Evolutionary conservation across 2,329 filamentous ascomycete species (phyloP).

Genomic region (Penicillium paneum): DNA sequence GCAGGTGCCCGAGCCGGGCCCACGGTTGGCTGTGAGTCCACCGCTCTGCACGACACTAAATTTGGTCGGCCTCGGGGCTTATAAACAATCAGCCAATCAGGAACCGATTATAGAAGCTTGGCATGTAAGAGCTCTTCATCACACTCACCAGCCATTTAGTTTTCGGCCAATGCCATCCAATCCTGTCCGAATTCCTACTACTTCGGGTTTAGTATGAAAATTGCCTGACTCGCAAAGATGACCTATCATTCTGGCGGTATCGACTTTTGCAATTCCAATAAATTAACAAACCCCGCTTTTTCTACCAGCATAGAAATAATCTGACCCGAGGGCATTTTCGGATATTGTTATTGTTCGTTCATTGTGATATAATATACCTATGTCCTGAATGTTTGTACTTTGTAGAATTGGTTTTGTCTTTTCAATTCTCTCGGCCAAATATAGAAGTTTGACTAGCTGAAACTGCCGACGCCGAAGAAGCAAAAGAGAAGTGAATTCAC

Average conservation of each 20-base stretch:
- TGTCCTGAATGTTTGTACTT: neutral
- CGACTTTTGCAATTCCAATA: neutral
- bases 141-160: neutral
- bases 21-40: slow-evolving; percentile 6
- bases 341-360: neutral
- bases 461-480: neutral
- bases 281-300: neutral
- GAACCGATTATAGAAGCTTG: slow-evolving; percentile 18
- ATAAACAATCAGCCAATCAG: slow-evolving; percentile 3
- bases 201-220: neutral
- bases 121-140: slow-evolving; percentile 16
- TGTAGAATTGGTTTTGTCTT: neutral
- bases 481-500: neutral
- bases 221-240: neutral
- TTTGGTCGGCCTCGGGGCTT: neutral
- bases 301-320: neutral
- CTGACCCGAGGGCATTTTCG: neutral
- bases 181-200: neutral
- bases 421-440: neutral
- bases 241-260: neutral
- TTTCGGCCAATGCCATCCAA: neutral
- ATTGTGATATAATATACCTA: neutral
- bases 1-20: slow-evolving; percentile 8
- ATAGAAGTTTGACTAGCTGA: neutral
- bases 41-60: slow-evolving; percentile 10